Evolutionary conservation across 805 yeast genomes (phyloP), one percentile per base, ranked within the genome.

Genomic region (Yarrowia deformans): DNA sequence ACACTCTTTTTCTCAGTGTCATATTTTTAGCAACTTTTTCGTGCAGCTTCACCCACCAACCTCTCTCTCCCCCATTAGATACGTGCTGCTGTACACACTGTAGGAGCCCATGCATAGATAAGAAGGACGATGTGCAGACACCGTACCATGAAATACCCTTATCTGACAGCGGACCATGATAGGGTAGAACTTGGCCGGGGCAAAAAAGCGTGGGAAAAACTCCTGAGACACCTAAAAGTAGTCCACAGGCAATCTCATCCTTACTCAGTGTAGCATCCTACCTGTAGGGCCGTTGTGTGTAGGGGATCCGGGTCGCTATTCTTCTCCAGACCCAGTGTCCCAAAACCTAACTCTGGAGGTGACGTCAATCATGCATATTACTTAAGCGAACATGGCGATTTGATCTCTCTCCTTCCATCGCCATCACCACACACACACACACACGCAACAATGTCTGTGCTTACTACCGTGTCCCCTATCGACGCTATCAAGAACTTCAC

Each of bases 401-500:
- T 23, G 35, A 48, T 29, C 35, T 55, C 45, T 54, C 29, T 29
- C 42, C 63, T 58, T 39, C 46, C 61, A 19, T 14, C 37, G 42
- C 23, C 12, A 23, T 23, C 29, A 23, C 29, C 29, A 23, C 29
- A 23, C 29, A 40, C 46, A 54, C 60, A 6, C 29, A 37, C 61
- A 23, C 49, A 29, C 40, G 8, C 13, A 16, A 43, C 13, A 42
- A 58, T 60, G 66, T 34, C 66, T 19, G 68, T 69, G 55, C 70
- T 74, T 14, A 75, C 76, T 2, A 76, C 79, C 34, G 73, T 76
- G 49, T 76, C 79, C 8, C 79, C 79, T 1, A 74, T 75, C 63
- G 73, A 73, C 40, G 75, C 77, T 45, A 70, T 71, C 40, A 71
- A 75, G 5, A 70, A 75, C 49, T 71, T 75, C 69, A 73, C 74